These are phyloP conservation scores for Lactifluus piperatus DNA, from an alignment of 768 basidiomycete genomes.

Conservation along the genomic window DNA sequence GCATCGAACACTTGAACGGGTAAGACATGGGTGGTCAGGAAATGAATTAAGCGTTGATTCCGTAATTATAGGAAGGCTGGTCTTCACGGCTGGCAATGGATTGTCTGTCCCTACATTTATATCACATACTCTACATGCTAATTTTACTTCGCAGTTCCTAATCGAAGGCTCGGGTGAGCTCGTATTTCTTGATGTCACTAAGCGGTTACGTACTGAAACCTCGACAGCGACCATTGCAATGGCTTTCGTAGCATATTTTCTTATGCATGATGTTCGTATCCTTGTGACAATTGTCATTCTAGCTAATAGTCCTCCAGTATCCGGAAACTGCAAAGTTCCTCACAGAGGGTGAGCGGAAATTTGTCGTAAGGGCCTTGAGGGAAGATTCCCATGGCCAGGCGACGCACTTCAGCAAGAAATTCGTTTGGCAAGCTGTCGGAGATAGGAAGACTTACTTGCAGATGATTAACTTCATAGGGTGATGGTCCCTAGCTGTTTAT, in stretches of 20 bases:
- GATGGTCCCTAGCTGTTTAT: background rate
- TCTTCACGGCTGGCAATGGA: constrained; percentile 40
- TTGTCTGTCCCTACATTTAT: constrained; percentile 28
- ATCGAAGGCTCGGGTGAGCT: constrained; percentile 34
- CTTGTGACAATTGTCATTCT: background rate
- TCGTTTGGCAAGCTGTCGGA: constrained; percentile 29
- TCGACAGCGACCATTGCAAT: constrained; percentile 27
- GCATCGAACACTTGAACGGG: constrained; percentile 40
- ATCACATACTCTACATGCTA: background rate
- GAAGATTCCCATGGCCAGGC: constrained; percentile 27
- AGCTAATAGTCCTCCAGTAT: constrained; percentile 24
- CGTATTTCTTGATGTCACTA: background rate
- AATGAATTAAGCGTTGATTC: background rate
- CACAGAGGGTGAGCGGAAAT: constrained; percentile 28
- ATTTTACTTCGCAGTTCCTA: constrained; percentile 30
- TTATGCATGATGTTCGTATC: constrained; percentile 31
- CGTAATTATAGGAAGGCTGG: constrained; percentile 22
- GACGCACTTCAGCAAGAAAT: constrained; percentile 28
- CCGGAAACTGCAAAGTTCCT: constrained; percentile 39
- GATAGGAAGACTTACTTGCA: constrained; percentile 31
- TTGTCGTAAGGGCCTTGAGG: constrained; percentile 25
- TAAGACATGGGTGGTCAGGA: constrained; percentile 8
- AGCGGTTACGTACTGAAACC: background rate
- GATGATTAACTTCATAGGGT: constrained; percentile 29
- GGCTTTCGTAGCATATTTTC: constrained; percentile 33